Evolutionary conservation across 1,284 basidiomycete genomes (phyloP).

Genomic region (Mycosarcoma mackinlayi): DNA sequence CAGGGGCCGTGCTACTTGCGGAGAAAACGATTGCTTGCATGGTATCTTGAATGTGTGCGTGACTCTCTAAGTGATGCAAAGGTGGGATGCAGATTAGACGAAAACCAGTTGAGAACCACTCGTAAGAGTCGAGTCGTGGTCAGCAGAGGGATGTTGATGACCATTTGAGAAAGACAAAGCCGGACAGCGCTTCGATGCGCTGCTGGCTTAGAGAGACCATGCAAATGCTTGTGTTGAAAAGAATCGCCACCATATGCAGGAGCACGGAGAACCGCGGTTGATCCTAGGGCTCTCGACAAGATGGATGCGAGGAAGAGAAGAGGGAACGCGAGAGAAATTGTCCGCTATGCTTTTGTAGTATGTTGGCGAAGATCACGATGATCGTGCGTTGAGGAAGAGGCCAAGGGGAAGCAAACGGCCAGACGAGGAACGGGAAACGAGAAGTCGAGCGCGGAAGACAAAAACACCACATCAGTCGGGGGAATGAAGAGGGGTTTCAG

Average conservation of each 20-base stretch:
- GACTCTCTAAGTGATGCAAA: constrained; percentile 50
- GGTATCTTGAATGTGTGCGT: constrained; percentile 41
- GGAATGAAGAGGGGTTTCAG: not conserved
- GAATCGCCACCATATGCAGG: not conserved
- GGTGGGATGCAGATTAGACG: constrained; percentile 49
- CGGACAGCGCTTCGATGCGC: constrained; percentile 22
- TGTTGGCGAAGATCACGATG: constrained; percentile 6
- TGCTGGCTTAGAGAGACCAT: constrained; percentile 30
- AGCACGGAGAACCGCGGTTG: too few species aligned
- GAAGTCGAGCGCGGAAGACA: constrained; percentile 1
- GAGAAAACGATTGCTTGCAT: constrained; percentile 42
- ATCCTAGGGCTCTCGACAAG: too few species aligned
- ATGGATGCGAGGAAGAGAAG: constrained; percentile 5
- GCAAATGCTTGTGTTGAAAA: constrained; percentile 26
- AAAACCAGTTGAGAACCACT: constrained; percentile 44
- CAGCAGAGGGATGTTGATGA: not conserved
- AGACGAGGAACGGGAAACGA: too few species aligned
- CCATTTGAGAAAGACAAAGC: constrained; percentile 16
- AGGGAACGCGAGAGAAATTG: constrained; percentile 27
- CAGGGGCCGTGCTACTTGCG: constrained; percentile 40
- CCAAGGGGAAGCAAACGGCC: too few species aligned
- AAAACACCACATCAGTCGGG: not conserved
- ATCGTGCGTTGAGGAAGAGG: constrained; percentile 37
- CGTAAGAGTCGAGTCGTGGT: constrained; percentile 28
- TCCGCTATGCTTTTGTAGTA: constrained; percentile 43